Evolutionary conservation across 257 asterid species (phyloP), one percentile per base, ranked within the genome.

Genomic region (Cynanchum wilfordii): DNA sequence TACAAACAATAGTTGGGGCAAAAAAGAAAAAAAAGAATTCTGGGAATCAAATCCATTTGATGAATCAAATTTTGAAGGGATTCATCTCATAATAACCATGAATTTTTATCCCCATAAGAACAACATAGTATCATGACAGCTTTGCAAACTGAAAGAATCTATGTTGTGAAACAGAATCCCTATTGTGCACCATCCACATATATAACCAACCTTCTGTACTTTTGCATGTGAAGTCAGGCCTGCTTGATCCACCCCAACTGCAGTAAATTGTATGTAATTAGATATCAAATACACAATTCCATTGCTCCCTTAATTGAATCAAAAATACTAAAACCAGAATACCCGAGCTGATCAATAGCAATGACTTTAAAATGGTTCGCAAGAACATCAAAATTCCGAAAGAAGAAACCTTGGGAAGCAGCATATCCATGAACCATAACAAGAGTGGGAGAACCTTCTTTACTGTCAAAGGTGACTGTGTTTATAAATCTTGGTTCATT

Each of bases 171-270:
- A 56, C 7, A 67, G 38, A 30, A 56, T 12, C 50, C 54, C 56
- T 15, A 25, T 29, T 38, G 7, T 25, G 73, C 57, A 69, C 22
- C 40, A 69, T 20, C 62, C 66, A 25, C 27, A 44, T 4, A 36
- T 24, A 73, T 10, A 64, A 79, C 91, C 60, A 60, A 93, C 98
- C 98, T 94, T 88, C 97, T 68, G 98, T 94, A 89, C 95, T 94
- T 84, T 85, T 94, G 81, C 98, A 94, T 20, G 95, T 84, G 89
- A 94, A 94, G 74, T 94, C 98, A 73, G 98, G 98, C 76, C 98
- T 84, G 83, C 96, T 91, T 51, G 98, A 94, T 82, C 97, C 98
- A 75, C 98, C 98, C 98, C 98, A 94, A 68, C 98, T 94, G 94
- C 88, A 87, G 69, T 47, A 75, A 42, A 67, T 25, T 20, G 66